A percentile compares a stretch with the other conserved stretches of the same genome.
Evolutionary conservation across 2,329 filamentous ascomycete genomes (phyloP).

Genomic region (Ambrosiella xylebori): DNA sequence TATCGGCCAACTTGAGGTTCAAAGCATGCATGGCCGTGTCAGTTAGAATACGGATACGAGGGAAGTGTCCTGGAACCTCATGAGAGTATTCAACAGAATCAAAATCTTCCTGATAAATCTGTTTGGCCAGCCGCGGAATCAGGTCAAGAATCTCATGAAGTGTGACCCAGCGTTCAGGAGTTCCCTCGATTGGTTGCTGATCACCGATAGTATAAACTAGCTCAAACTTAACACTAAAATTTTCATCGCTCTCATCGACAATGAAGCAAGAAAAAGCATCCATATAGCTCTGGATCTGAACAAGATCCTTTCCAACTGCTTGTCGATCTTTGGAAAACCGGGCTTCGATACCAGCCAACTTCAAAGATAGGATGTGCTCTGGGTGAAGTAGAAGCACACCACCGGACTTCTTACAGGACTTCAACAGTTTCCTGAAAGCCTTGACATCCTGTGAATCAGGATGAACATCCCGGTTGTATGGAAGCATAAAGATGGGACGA

Average conservation of each 20-base stretch:
- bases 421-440: constrained; percentile 18
- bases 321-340: constrained; percentile 12
- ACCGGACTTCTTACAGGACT: constrained; percentile 29
- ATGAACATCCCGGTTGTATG: constrained; percentile 35
- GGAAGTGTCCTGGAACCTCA: constrained; percentile 23
- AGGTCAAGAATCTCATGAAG: constrained; percentile 35
- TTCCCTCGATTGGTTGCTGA: constrained; percentile 32
- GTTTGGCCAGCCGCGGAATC: constrained; percentile 19
- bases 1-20: constrained; percentile 18
- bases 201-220: constrained; percentile 44
- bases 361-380: constrained; percentile 46
- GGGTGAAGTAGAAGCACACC: constrained; percentile 45
- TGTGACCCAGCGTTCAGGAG: constrained; percentile 37
- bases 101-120: constrained; percentile 20
- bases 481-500: constrained; percentile 37
- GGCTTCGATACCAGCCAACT: constrained; percentile 40
- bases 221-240: constrained; percentile 42
- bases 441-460: constrained; percentile 21
- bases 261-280: constrained; percentile 32
- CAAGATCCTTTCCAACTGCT: constrained; percentile 19
- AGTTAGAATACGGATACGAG: constrained; percentile 31
- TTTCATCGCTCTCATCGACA: constrained; percentile 49
- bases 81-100: constrained; percentile 26
- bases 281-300: constrained; percentile 29
- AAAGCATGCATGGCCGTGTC: constrained; percentile 15